These are phyloP conservation scores for Magnaporthiopsis poae DNA, from an alignment of 2,329 filamentous ascomycete species.

Conservation along the genomic window DNA sequence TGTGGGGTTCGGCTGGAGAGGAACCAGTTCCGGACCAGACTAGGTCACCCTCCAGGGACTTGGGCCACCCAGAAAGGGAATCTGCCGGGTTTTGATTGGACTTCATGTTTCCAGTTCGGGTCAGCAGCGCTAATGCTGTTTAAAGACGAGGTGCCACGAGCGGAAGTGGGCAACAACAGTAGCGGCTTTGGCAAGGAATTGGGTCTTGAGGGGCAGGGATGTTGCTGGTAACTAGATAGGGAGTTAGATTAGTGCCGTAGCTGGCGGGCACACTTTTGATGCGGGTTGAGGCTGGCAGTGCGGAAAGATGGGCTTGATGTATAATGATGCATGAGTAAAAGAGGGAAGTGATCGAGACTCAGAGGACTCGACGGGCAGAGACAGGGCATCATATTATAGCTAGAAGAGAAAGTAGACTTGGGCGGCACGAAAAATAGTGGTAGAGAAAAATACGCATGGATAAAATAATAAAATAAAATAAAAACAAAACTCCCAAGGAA, in stretches of 20 bases:
- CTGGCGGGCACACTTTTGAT: background rate
- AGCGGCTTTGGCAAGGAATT: background rate
- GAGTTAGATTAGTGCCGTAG: too few relatives aligned
- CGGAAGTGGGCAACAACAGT: background rate
- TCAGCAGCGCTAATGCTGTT: background rate
- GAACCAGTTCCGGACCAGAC: constrained; percentile 6
- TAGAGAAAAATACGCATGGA: background rate
- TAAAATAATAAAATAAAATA: background rate
- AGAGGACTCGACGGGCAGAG: background rate
- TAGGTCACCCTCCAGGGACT: background rate
- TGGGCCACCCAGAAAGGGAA: background rate
- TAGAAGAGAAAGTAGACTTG: background rate
- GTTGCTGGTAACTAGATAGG: background rate
- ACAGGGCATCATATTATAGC: background rate
- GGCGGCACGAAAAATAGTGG: background rate
- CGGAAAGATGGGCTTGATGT: background rate
- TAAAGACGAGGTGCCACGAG: background rate
- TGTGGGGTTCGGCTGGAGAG: constrained; percentile 1
- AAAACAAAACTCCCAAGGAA: background rate
- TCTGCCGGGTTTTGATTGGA: background rate
- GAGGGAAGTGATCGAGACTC: background rate
- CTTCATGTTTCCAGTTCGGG: background rate
- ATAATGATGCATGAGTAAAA: background rate
- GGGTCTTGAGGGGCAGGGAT: too few relatives aligned
- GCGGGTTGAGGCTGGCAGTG: background rate